phyloP scores from a whole-genome alignment of 1,284 basidiomycete species.

The Microbotryomycetes sp. region DNA sequence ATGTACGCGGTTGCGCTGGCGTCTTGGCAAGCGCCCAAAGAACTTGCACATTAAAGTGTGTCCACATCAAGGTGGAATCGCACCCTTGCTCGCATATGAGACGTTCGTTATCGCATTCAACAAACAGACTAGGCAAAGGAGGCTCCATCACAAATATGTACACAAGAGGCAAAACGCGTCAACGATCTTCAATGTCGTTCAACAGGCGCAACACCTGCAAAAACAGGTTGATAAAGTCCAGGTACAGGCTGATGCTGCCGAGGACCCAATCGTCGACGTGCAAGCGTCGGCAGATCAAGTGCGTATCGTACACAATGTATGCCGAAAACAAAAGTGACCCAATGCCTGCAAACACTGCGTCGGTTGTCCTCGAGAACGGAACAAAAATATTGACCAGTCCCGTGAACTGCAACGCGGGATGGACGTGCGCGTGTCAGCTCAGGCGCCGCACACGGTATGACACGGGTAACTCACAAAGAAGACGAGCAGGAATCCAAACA shows the following conservation, averaged over 20 bases:
- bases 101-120: too few species aligned
- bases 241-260: slow-evolving; percentile 75
- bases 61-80: too few species aligned
- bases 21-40: too few species aligned
- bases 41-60: too few species aligned
- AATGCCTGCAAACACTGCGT: slow-evolving; percentile 67
- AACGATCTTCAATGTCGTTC: slow-evolving; percentile 30
- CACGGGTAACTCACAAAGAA: slow-evolving; percentile 40
- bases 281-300: slow-evolving; percentile 66
- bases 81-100: too few species aligned
- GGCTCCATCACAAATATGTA: too few species aligned
- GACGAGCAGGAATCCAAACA: slow-evolving; percentile 67
- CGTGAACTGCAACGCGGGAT: slow-evolving; percentile 47
- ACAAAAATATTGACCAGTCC: slow-evolving; percentile 70
- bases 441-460: not conserved
- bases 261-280: slow-evolving; percentile 61
- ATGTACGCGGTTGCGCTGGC: too few species aligned
- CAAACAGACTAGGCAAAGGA: too few species aligned
- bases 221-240: slow-evolving; percentile 70
- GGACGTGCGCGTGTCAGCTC: not conserved
- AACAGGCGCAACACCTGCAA: slow-evolving; percentile 66
- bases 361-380: slow-evolving; percentile 66
- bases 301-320: slow-evolving; percentile 63
- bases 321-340: slow-evolving; percentile 75
- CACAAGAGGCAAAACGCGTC: too few species aligned